These are phyloP conservation scores for Herpetomonas samuelpessoai DNA, from an alignment of 208 protist species.

Conservation along the genomic window DNA sequence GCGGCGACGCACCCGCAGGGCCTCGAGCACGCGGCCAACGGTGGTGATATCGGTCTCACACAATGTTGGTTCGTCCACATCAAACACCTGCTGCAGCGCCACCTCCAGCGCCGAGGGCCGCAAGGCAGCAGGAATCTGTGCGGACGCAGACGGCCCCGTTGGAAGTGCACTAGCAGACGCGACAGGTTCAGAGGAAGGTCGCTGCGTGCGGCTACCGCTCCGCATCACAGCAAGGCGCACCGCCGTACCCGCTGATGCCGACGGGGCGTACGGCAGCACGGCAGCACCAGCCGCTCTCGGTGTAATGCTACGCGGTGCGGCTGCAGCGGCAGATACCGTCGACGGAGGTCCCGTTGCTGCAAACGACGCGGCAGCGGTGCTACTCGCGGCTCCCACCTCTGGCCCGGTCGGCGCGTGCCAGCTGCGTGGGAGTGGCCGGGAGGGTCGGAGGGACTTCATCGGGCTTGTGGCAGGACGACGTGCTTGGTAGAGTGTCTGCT, in stretches of 20 bases:
- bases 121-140: not conserved
- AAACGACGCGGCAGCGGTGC: not conserved
- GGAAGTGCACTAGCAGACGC: too few species aligned
- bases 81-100: not conserved
- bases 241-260: not conserved
- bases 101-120: conserved; percentile 1
- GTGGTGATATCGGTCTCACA: not conserved
- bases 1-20: not conserved
- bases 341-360: too few species aligned
- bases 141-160: too few species aligned
- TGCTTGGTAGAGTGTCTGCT: not conserved
- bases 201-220: not conserved
- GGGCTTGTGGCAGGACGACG: not conserved
- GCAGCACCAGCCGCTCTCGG: too few species aligned
- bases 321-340: not conserved
- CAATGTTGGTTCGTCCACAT: not conserved
- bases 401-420: too few species aligned
- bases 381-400: not conserved
- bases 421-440: not conserved
- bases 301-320: not conserved
- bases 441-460: not conserved
- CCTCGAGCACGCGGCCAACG: not conserved
- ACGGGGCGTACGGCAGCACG: not conserved
- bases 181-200: too few species aligned
- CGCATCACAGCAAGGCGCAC: not conserved